Conservation (phyloP, 306 rosid species). For the barrel medic (Medicago truncatula) region MtrunA17r5.0-ANR NC_053042.1:28482501-28483000, state of each 20-base stretch:
- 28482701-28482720: too few relatives aligned
- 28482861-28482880: too few relatives aligned
- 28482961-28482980: neutral
- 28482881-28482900: too few relatives aligned
- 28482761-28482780: too few relatives aligned
- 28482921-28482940: neutral
- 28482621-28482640: neutral
- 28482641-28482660: neutral
- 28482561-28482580: neutral
- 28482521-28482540: constrained; percentile 14
- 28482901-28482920: neutral
- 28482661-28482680: neutral
- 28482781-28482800: too few relatives aligned
- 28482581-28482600: constrained; percentile 30
- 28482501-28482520: neutral
- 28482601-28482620: neutral
- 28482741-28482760: too few relatives aligned
- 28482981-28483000: neutral
- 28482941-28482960: neutral
- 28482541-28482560: constrained; percentile 24
- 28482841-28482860: too few relatives aligned
- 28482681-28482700: too few relatives aligned
- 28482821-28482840: too few relatives aligned
- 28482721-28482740: too few relatives aligned
- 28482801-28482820: too few relatives aligned